Conservation (phyloP, 2,329 filamentous ascomycete species). For the Colletotrichum echinochloae region DNA sequence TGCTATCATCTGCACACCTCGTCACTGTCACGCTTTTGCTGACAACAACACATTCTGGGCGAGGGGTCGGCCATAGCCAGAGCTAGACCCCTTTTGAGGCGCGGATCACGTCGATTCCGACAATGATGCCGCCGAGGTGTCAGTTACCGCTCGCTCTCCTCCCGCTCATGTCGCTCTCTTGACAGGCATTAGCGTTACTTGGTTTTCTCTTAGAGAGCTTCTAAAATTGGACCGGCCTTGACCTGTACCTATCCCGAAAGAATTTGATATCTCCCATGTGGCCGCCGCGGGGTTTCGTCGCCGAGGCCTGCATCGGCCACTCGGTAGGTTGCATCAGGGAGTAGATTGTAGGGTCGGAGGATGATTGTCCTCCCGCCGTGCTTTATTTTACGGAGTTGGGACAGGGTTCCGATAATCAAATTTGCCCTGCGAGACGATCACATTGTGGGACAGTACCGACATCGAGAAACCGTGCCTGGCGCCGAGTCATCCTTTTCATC, state of each 20-base stretch:
- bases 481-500: not conserved
- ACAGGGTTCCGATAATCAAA: not conserved
- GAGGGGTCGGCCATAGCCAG: not conserved
- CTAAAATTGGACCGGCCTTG: constrained; percentile 21
- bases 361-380: not conserved
- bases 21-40: constrained; percentile 31
- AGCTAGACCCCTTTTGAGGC: not conserved
- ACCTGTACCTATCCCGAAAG: not conserved
- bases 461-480: not conserved
- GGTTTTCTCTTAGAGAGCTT: constrained; percentile 2
- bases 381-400: not conserved
- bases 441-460: not conserved
- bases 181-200: constrained; percentile 1
- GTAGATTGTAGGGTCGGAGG: not conserved
- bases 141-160: constrained; percentile 24
- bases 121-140: constrained; percentile 27
- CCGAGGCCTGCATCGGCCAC: not conserved
- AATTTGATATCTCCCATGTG: not conserved
- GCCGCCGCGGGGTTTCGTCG: not conserved
- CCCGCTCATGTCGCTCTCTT: not conserved
- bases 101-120: constrained; percentile 18
- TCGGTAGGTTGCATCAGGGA: not conserved
- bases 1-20: constrained; percentile 17
- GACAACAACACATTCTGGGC: no score
- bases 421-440: not conserved